Percentiles rank a stretch among this genome's conserved stretches.
Conservation (phyloP, 306 rosid genomes). For the Quercus wislizeni region DNA sequence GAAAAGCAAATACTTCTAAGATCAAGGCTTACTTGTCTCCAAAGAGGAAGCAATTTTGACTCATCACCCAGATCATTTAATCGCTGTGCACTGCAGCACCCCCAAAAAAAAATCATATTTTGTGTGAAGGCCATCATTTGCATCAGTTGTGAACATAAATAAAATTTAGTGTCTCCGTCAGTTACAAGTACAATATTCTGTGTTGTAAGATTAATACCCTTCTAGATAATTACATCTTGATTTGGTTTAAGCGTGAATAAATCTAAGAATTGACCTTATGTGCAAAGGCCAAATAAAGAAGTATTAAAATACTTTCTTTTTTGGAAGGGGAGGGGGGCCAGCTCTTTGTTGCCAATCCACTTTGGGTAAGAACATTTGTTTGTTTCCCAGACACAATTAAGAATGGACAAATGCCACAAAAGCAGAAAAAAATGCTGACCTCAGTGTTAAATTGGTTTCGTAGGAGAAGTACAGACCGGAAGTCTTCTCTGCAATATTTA, state of each 20-base stretch:
- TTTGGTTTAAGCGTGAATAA: neutral
- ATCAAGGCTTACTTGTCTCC: constrained; percentile 77
- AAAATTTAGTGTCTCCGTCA: neutral
- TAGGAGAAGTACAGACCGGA: constrained; percentile 89
- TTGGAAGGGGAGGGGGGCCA: neutral
- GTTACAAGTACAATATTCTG: neutral
- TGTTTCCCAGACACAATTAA: constrained; percentile 4
- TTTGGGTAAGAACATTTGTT: neutral
- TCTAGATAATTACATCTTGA: neutral
- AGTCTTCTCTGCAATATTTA: constrained; percentile 79
- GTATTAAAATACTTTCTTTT: neutral
- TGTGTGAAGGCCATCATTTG: too few relatives aligned
- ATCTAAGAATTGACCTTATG: neutral
- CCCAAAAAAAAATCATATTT: neutral
- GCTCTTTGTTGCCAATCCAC: neutral
- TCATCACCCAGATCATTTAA: constrained; percentile 77
- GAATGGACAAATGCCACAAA: constrained; percentile 9
- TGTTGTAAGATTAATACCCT: neutral
- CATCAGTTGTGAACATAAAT: neutral
- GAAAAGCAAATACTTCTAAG: neutral
- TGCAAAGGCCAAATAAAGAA: neutral
- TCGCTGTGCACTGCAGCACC: constrained; percentile 65
- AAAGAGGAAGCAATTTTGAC: constrained; percentile 87
- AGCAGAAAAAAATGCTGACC: constrained; percentile 52
- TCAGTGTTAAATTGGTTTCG: constrained; percentile 81